Evolutionary conservation across 306 rosid genomes (phyloP).

Genomic region (Malus orientalis): DNA sequence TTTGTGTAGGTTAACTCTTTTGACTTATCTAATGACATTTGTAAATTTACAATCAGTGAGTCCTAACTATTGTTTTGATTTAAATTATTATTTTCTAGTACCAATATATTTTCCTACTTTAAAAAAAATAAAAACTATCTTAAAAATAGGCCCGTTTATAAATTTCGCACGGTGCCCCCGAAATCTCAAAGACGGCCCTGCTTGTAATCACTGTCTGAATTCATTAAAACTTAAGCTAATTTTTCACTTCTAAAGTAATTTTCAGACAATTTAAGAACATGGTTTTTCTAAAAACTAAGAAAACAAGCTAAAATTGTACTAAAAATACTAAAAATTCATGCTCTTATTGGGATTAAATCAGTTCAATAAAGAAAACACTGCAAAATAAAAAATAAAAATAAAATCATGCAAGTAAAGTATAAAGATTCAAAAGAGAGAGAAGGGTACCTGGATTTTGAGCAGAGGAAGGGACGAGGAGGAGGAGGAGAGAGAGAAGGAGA

Average conservation of each 20-base stretch:
- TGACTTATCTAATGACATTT: no score
- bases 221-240: not conserved
- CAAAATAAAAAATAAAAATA: not conserved
- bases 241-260: not conserved
- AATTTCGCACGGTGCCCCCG: no score
- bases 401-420: not conserved
- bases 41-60: no score
- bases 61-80: no score
- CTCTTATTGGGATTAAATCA: not conserved
- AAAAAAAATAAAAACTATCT: not conserved
- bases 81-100: no score
- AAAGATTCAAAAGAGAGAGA: constrained; percentile 5
- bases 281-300: not conserved
- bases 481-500: constrained; percentile 22
- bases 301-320: not conserved
- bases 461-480: constrained; percentile 34
- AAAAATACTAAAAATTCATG: not conserved
- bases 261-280: not conserved
- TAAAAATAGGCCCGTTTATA: no score
- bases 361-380: not conserved
- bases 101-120: no score
- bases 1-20: no score
- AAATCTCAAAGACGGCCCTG: no score
- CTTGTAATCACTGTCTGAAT: not conserved
- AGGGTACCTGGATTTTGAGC: constrained; percentile 76